Percentiles rank a stretch among this genome's conserved stretches.
Evolutionary conservation across 345 rosid genomes (phyloP).

Genomic region (Gossypium bickii): DNA sequence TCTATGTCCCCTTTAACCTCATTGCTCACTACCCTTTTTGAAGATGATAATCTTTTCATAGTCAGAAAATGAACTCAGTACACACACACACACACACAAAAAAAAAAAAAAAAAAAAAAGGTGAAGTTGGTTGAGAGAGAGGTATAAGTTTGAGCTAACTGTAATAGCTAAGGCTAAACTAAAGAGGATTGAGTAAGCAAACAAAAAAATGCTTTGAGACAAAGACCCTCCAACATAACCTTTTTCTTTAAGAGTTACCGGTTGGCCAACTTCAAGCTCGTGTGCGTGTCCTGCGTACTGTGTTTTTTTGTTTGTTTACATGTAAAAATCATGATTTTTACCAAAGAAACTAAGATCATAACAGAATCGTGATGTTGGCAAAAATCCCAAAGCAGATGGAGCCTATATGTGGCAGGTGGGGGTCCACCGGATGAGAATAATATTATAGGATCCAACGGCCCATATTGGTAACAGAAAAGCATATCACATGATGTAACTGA

Average conservation of each 20-base stretch:
- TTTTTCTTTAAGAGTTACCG: not conserved
- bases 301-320: not conserved
- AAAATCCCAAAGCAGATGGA: not conserved
- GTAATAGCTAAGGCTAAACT: constrained; percentile 13
- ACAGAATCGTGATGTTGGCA: not conserved
- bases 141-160: constrained; percentile 11
- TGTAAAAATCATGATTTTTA: not conserved
- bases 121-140: constrained; percentile 25
- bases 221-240: constrained; percentile 13
- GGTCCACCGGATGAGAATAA: constrained; percentile 10
- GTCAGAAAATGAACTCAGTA: constrained; percentile 9
- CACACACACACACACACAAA: not conserved
- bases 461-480: not conserved
- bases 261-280: constrained; percentile 6
- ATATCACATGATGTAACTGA: constrained; percentile 13
- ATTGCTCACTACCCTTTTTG: constrained; percentile 21
- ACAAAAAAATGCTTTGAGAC: constrained; percentile 16
- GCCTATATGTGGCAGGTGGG: not conserved
- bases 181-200: constrained; percentile 25
- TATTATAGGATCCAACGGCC: not conserved
- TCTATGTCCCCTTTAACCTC: constrained; percentile 29
- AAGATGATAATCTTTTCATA: constrained; percentile 30
- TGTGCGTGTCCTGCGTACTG: not conserved
- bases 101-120: not conserved
- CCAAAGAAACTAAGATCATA: not conserved